Evolutionary conservation across 1,284 basidiomycete species (phyloP), one percentile per base, ranked within the genome.

Genomic region (Melampsora allii-populina): DNA sequence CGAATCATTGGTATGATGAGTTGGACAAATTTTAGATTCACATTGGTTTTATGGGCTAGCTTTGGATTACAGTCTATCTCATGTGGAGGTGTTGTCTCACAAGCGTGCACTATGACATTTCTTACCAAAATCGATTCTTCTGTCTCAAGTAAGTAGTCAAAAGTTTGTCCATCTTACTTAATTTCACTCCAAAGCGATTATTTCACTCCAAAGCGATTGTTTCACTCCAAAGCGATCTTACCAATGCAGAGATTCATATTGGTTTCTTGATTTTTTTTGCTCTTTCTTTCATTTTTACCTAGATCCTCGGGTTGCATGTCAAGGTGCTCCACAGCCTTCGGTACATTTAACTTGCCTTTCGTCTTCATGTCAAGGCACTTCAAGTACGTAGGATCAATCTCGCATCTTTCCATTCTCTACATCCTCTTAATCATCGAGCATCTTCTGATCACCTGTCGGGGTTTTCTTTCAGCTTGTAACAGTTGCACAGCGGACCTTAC

Each of bases 401-500:
- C 42, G 14, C n/a, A 21, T 56, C 53, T 56, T 56, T 56, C 3
- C 14, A 56, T 29, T 21, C 5, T 24, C 53, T 21, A 56, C n/a
- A 39, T 39, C 12, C 36, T 3, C n/a, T 21, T 3, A 56, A 9
- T 21, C 9, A 24, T 21, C 27, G 53, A 56, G 5, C 48, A 7
- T 50, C 48, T 56, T 24, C n/a, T 56, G 2, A 24, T 21, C 12
- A 56, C 12, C 53, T 56, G 7, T 56, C 3, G 42, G 12, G 12
- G 4, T 17, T 17, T 17, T 42, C 14, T 24, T 21, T 24, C n/a
- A 56, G 53, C 53, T 24, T 56, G 53, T 7, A 56, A 56, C 2
- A 56, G 53, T 56, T 56, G 53, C 53, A 56, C 53, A 29, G 53
- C 53, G 27, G 53, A 56, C 27, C 53, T 56, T 21, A 56, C 53